Evolutionary conservation across 352 stramenopile genomes (phyloP), one percentile per base, ranked within the genome.

Genomic region (Plasmopara muralis): DNA sequence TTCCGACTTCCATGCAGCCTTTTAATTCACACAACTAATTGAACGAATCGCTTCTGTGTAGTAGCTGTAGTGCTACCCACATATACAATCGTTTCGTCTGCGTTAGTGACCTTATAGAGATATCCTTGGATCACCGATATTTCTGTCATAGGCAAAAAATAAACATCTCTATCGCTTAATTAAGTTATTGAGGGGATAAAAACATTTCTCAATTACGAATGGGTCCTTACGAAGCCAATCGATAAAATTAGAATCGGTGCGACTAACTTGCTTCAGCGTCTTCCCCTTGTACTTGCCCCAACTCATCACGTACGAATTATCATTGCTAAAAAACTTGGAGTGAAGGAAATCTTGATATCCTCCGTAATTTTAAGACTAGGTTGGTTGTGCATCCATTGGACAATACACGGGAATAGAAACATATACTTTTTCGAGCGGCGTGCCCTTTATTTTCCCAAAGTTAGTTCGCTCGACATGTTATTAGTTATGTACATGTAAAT

Each of bases 261-360:
- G 35, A 39, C 53, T 50, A 37, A 58, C 58, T 39, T 55, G 47
- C 29, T 55, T 54, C 2, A 64, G 38, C 0, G 49, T 45, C 37
- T 63, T 58, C 3, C 33, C 40, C 30, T 51, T 54, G 31, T 52
- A 50, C 25, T 64, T 59, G 12, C 56, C 56, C 56, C 56, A 64
- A 42, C 2, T 42, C 56, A 64, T 64, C 29, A 59, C 50, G 51
- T 59, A 64, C 1, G 48, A 53, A 33, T 51, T 44, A 48, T 64
- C 50, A 49, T 57, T 20, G 18, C n/a, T 48, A 0, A 46, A 18
- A 42, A 63, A 50, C 31, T 54, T 58, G 6, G 41, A 38, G 25
- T 59, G 49, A 44, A 55, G 56, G 25, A 64, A 64, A 6, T 44
- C 18, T 59, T 64, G 38, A 59, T 54, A 43, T 64, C 50, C 7